A percentile compares a stretch with the other conserved stretches of the same genome.
Evolutionary conservation across 225 moss, liverwort and hornwort genomes (phyloP).

Genomic region (Ulota crispa): DNA sequence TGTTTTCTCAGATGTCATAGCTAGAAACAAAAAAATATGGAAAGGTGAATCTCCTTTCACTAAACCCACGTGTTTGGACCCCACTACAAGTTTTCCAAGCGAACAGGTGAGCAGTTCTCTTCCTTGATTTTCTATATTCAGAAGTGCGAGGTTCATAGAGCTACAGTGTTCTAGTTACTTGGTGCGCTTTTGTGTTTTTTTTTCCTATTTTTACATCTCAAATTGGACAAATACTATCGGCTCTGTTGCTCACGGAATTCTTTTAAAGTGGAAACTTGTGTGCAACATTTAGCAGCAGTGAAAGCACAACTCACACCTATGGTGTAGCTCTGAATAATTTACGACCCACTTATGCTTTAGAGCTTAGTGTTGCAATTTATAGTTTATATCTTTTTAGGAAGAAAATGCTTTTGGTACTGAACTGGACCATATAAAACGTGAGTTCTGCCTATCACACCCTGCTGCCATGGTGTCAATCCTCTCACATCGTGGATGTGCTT

Average conservation of each 20-base stretch:
- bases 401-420: background rate
- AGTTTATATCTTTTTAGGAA: background rate
- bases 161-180: background rate
- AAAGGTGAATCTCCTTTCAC: slow-evolving; percentile 39
- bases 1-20: slow-evolving; percentile 21
- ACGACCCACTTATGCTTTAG: background rate
- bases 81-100: slow-evolving; percentile 28
- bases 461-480: background rate
- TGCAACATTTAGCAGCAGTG: slow-evolving; percentile 9
- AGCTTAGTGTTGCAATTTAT: background rate
- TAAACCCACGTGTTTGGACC: slow-evolving; percentile 26
- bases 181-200: background rate
- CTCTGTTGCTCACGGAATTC: background rate
- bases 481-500: slow-evolving; percentile 10
- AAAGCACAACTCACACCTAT: background rate
- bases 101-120: slow-evolving; percentile 39
- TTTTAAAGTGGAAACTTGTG: background rate
- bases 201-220: background rate
- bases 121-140: background rate
- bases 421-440: background rate
- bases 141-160: background rate
- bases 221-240: background rate
- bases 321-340: slow-evolving; percentile 5
- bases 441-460: background rate
- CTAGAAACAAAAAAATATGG: slow-evolving; percentile 29